phyloP scores from a whole-genome alignment of 1,284 basidiomycete species.

The Ustilago esculenta region DNA sequence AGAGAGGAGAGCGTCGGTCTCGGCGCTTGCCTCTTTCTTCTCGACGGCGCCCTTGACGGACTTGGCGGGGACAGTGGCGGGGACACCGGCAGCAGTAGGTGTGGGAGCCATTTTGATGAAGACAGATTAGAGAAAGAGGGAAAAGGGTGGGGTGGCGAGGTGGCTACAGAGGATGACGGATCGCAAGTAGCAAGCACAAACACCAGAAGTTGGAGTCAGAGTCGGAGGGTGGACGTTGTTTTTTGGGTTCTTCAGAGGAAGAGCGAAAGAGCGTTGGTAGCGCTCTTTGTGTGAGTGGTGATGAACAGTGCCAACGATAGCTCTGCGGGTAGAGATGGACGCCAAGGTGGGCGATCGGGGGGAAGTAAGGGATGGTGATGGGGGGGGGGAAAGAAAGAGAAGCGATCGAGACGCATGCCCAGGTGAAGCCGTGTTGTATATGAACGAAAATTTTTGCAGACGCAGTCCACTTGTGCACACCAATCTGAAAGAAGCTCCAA shows the following conservation, averaged over 20 bases:
- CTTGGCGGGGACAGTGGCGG: constrained; percentile 63
- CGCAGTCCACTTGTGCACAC: too few species aligned
- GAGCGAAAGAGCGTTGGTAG: constrained; percentile 22
- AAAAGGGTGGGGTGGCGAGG: constrained; percentile 2
- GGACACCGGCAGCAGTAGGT: constrained; percentile 58
- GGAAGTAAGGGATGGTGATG: constrained; percentile 28
- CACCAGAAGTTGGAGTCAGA: constrained; percentile 25
- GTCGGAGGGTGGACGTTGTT: constrained; percentile 32
- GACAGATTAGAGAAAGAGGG: background rate
- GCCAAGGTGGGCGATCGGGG: constrained; percentile 28
- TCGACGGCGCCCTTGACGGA: constrained; percentile 63
- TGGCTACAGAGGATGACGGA: constrained; percentile 26
- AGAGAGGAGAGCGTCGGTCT: constrained; percentile 67
- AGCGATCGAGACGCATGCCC: constrained; percentile 2
- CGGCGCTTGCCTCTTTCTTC: constrained; percentile 67
- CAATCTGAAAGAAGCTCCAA: too few species aligned
- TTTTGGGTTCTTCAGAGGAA: constrained; percentile 31
- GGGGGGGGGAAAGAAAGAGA: background rate
- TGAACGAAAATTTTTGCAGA: constrained; percentile 37
- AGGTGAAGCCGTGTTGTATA: constrained; percentile 1
- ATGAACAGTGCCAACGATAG: constrained; percentile 42
- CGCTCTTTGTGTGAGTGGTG: constrained; percentile 13
- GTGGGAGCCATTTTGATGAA: constrained; percentile 50
- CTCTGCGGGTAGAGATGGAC: constrained; percentile 33
- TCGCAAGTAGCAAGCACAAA: constrained; percentile 19